Evolutionary conservation across 805 yeast species (phyloP).

Genomic region (Candida arabinofermentans): DNA sequence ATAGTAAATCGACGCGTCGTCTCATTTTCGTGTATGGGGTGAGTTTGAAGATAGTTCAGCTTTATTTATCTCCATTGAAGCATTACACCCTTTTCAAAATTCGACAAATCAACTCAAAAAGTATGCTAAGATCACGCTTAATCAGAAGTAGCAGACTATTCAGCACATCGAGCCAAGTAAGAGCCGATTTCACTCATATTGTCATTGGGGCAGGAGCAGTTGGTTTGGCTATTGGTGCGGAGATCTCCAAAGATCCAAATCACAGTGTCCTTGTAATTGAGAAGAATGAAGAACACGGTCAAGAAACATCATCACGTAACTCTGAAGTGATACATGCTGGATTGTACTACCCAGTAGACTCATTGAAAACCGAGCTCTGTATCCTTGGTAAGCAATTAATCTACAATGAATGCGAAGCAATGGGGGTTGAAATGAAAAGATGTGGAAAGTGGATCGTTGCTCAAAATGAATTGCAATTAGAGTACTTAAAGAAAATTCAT

Average conservation of each 20-base stretch:
- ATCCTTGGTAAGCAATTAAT: slow-evolving; percentile 68
- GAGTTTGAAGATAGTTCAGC: too few relatives aligned
- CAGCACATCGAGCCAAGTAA: not conserved
- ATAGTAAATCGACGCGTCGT: too few relatives aligned
- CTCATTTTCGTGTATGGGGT: too few relatives aligned
- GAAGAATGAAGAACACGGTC: slow-evolving; percentile 60
- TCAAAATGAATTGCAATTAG: slow-evolving; percentile 60
- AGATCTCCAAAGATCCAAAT: slow-evolving; percentile 42
- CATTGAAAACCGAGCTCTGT: slow-evolving; percentile 67
- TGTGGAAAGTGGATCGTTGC: slow-evolving; percentile 92
- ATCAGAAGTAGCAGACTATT: not conserved
- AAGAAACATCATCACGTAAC: slow-evolving; percentile 84
- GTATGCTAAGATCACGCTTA: not conserved
- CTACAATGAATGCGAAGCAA: slow-evolving; percentile 42
- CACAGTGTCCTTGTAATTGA: slow-evolving; percentile 65
- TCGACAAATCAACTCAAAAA: not conserved
- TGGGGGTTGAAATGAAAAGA: slow-evolving; percentile 52
- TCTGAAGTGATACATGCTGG: slow-evolving; percentile 95
- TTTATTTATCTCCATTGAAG: too few relatives aligned
- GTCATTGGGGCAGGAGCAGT: slow-evolving; percentile 82
- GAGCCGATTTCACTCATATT: slow-evolving; percentile 14
- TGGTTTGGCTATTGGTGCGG: slow-evolving; percentile 78
- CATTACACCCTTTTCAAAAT: too few relatives aligned
- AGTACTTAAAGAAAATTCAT: slow-evolving; percentile 52
- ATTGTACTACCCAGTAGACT: slow-evolving; percentile 66